Evolutionary conservation across 139 green algal species (phyloP).

Genomic region (Tetraselmis chui): DNA sequence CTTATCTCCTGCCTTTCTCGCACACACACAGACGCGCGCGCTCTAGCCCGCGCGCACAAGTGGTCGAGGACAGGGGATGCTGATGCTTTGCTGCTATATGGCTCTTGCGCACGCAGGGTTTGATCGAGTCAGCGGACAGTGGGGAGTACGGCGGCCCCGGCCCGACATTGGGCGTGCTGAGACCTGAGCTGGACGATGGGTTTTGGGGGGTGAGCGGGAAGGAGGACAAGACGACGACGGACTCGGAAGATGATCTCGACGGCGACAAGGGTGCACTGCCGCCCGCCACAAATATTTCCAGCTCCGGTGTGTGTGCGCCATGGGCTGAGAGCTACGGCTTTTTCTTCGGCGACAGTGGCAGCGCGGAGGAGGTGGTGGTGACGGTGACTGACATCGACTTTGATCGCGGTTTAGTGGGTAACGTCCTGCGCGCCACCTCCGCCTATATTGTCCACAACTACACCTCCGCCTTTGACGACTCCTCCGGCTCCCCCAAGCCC

Average conservation of each 20-base stretch:
- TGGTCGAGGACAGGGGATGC: neutral
- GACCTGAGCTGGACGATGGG: neutral
- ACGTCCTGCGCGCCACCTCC: slow-evolving; percentile 1
- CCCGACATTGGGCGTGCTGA: neutral
- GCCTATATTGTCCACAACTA: slow-evolving; percentile 1
- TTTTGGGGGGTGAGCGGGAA: neutral
- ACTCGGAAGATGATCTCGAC: neutral
- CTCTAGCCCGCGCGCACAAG: no score
- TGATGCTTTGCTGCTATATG: neutral
- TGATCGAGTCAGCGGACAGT: neutral
- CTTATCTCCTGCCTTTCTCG: no score
- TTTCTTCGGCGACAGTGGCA: slow-evolving; percentile 8
- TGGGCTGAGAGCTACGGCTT: slow-evolving; percentile 10
- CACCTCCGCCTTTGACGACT: neutral
- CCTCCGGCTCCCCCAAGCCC: neutral
- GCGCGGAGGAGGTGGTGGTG: slow-evolving; percentile 5
- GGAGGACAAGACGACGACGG: neutral
- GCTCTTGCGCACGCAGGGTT: neutral
- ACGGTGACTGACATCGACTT: slow-evolving; percentile 4
- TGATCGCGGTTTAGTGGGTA: neutral
- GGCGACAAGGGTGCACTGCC: neutral
- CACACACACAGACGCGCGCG: no score
- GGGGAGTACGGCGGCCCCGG: neutral
- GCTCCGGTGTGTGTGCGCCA: neutral
- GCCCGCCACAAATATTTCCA: neutral